Conservation (phyloP, 2,329 filamentous ascomycete species). For the Penicillium sp. region DNA sequence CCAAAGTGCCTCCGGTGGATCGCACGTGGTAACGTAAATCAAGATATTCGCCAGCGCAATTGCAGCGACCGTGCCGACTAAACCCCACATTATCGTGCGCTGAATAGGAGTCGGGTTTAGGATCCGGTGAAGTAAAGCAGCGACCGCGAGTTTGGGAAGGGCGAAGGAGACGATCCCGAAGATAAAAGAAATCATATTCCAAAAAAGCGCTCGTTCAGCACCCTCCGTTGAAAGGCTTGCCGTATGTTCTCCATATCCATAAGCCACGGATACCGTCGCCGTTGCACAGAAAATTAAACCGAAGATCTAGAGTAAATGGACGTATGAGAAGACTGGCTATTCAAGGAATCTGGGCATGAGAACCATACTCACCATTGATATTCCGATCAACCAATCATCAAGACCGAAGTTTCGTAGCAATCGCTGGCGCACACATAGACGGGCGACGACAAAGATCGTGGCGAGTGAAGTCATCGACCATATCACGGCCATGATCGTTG, state of each 20-base stretch:
- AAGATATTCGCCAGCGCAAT: too few relatives aligned
- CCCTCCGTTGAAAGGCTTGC: slow-evolving; percentile 24
- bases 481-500: slow-evolving; percentile 29
- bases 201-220: slow-evolving; percentile 19
- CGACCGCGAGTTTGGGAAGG: slow-evolving; percentile 26
- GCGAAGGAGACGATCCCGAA: slow-evolving; percentile 27
- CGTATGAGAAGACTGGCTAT: not conserved
- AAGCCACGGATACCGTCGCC: slow-evolving; percentile 33
- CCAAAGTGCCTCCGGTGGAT: too few relatives aligned
- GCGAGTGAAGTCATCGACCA: slow-evolving; percentile 30
- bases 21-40: too few relatives aligned
- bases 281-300: slow-evolving; percentile 35
- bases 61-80: too few relatives aligned
- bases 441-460: slow-evolving; percentile 29
- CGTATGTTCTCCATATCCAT: slow-evolving; percentile 43
- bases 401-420: slow-evolving; percentile 31
- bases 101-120: too few relatives aligned
- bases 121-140: slow-evolving; percentile 21
- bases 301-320: slow-evolving; percentile 26
- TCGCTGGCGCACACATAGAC: slow-evolving; percentile 32
- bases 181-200: slow-evolving; percentile 23
- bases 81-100: too few relatives aligned
- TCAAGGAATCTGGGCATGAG: too few relatives aligned
- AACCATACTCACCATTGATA: slow-evolving; percentile 27
- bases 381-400: slow-evolving; percentile 38